Base-by-base conservation (phyloP, 805 yeast genomes). In the Candida verbasci region DNA sequence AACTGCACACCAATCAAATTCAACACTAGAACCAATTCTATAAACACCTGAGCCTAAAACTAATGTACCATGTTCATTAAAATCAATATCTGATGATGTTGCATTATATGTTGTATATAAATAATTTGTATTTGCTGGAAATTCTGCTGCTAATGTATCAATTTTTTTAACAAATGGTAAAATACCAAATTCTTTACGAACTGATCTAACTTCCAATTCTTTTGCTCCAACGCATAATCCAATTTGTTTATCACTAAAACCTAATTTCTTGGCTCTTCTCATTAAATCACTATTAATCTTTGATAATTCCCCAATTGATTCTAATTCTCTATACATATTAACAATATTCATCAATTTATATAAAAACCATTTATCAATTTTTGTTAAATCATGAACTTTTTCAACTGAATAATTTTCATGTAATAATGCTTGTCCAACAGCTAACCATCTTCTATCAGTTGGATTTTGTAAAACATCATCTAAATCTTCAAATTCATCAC, bases 1-100 rank as follows among this genome's bases (percentile, higher is more conserved):
- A 45, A 91, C 98, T 38, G 97, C 98, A 74, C 98, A 91, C 98
- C 98, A 91, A 65, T 91, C 98, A 55, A 91, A 91, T 69, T 93
- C 98, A 38, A 91, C 98, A 22, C 97, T 88, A 2, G 97, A 89
- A 41, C 98, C 98, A 61, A 91, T 91, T 65, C 98, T 80, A 77
- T 91, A 91, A 35, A 93, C 98, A 71, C 98, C 97, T n/a, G 97
- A 88, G 37, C 97, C 98, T 51, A 91, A 74, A 27, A 91, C 97
- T 78, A 93, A 70, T 43, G 93, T 83, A 56, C 97, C 97, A 48
- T 85, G 74, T 41, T 91, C 97, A 52, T 83, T 77, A 57, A 91
- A 93, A 30, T 70, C 75, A 33, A 91, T 82, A 62, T 91, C 98
- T 47, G 80, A 82, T 40, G 78, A 71, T 41, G 86, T 74, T 40